phyloP scores from a whole-genome alignment of 2,329 filamentous ascomycete species.

The Graphilbum sp. region DNA sequence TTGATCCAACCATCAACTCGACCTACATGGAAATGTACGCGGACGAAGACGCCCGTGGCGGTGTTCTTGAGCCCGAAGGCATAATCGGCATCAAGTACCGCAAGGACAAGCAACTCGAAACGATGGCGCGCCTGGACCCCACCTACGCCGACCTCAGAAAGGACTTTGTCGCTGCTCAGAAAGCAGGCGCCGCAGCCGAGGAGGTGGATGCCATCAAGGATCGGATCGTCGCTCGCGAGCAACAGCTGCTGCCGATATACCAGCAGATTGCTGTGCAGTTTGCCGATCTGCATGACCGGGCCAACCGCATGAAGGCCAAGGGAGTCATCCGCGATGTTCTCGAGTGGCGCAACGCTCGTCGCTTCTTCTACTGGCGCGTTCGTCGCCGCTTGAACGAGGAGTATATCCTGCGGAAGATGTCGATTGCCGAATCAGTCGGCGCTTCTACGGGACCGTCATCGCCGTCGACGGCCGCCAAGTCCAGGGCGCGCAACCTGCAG shows the following conservation, averaged over 20 bases:
- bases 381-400: conserved; percentile 95
- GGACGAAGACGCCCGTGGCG: conserved; percentile 83
- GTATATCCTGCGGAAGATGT: conserved; percentile 86
- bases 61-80: conserved; percentile 94
- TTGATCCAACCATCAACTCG: conserved; percentile 96
- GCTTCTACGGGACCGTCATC: conserved; percentile 18
- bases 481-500: conserved; percentile 52
- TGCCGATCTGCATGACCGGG: conserved; percentile 90
- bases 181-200: conserved; percentile 53
- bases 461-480: conserved; percentile 19
- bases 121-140: conserved; percentile 85
- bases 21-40: conserved; percentile 99
- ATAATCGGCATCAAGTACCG: conserved; percentile 98
- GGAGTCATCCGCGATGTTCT: conserved; percentile 73
- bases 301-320: conserved; percentile 97
- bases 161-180: conserved; percentile 38
- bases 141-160: conserved; percentile 73
- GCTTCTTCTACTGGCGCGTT: conserved; percentile 99
- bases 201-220: conserved; percentile 64
- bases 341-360: conserved; percentile 73
- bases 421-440: too few relatives aligned
- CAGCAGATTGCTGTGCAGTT: conserved; percentile 92
- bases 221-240: conserved; percentile 73
- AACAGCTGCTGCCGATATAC: conserved; percentile 82
- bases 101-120: conserved; percentile 91